phyloP scores from a whole-genome alignment of 2,329 filamentous ascomycete genomes.

The Trichoderma simmonsii region DNA sequence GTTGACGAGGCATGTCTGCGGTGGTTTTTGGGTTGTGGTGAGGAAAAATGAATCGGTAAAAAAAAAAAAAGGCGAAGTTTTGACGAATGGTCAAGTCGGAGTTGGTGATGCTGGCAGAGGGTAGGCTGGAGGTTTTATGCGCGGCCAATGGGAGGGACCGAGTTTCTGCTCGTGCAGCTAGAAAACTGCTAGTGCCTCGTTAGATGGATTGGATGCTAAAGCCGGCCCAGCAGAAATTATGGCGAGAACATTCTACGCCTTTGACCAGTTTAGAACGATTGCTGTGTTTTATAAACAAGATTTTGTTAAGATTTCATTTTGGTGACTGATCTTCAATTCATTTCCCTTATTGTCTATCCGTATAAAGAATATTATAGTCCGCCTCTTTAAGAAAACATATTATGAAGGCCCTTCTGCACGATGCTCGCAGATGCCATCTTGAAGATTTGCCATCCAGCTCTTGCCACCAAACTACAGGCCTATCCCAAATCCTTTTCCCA shows the following conservation, averaged over 20 bases:
- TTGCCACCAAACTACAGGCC: not conserved
- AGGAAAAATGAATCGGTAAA: constrained; percentile 24
- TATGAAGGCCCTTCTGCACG: not conserved
- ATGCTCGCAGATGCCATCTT: not conserved
- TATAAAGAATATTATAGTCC: not conserved
- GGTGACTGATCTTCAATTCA: not conserved
- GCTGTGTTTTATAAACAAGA: not conserved
- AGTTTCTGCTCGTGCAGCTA: constrained; percentile 24
- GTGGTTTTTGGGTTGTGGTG: constrained; percentile 17
- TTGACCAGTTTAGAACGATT: not conserved
- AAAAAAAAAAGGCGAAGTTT: constrained; percentile 24
- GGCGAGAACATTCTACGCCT: not conserved
- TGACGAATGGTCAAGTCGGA: constrained; percentile 21
- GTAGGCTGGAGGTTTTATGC: not conserved
- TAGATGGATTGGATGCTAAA: constrained; percentile 20
- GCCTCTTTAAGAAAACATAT: not conserved
- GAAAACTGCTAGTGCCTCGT: constrained; percentile 26
- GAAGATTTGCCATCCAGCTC: not conserved
- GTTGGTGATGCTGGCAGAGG: not conserved
- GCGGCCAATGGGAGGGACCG: constrained; percentile 18
- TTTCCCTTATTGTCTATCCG: not conserved
- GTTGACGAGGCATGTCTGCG: constrained; percentile 71
- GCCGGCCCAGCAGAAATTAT: not conserved
- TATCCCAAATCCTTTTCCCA: not conserved
- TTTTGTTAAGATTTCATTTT: rapidly evolving